Conservation (phyloP, 345 rosid species). For the Firmiana major region DNA sequence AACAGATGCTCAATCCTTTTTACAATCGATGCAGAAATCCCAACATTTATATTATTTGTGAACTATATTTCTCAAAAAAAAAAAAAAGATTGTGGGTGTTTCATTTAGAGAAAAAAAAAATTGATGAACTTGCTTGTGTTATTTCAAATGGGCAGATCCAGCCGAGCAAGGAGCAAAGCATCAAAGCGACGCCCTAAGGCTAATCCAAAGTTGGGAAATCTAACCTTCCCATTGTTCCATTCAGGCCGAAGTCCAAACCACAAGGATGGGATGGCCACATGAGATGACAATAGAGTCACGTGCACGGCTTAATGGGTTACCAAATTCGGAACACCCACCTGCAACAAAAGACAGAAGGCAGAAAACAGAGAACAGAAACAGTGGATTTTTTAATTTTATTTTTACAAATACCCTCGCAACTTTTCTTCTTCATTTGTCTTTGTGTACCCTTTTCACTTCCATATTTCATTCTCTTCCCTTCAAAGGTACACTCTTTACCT, state of each 20-base stretch:
- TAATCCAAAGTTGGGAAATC: neutral
- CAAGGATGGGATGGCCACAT: conserved; percentile 30
- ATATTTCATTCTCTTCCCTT: neutral
- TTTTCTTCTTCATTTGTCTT: neutral
- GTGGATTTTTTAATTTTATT: neutral
- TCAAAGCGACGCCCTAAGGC: neutral
- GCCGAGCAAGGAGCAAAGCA: neutral
- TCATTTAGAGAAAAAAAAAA: too few species aligned
- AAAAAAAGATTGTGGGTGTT: too few species aligned
- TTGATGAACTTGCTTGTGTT: too few species aligned
- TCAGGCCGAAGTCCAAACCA: conserved; percentile 3
- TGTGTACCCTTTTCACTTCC: neutral
- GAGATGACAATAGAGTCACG: conserved; percentile 29
- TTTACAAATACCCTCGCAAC: neutral
- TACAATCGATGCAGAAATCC: too few species aligned
- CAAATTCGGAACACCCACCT: conserved; percentile 1
- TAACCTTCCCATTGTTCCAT: neutral
- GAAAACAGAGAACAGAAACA: neutral
- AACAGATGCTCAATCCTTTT: too few species aligned
- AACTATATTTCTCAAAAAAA: too few species aligned
- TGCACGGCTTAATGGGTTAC: conserved; percentile 19
- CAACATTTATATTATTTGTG: too few species aligned
- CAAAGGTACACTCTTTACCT: neutral
- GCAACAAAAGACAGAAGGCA: neutral
- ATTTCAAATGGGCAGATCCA: neutral